Evolutionary conservation across 345 rosid genomes (phyloP), one percentile per base, ranked within the genome.

Genomic region (Acer campestre): DNA sequence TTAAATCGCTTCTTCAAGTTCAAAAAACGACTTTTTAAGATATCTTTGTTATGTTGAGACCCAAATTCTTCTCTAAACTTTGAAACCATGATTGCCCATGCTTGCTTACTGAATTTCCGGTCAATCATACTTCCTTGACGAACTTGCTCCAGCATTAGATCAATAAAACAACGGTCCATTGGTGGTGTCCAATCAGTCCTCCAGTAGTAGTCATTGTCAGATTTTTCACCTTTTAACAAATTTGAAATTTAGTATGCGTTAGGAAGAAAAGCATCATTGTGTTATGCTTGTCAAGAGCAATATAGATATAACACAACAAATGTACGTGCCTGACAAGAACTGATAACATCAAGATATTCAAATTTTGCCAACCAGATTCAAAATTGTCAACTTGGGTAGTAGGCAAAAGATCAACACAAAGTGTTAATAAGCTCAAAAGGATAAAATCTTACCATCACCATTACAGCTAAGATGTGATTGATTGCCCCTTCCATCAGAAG

Each of bases 101-200:
- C 88, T 67, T 70, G 81, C n/a, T 79, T 80, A 46, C 70, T 82
- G 75, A 85, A 82, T 62, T 75, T 82, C 78, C 71, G 64, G 76
- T 83, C 61, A 59, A 74, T 56, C 82, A 80, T 78, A 74, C 84
- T 77, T 80, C 83, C 88, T 7, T 78, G 87, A 64, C 74, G 78
- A 82, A 82, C 90, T 74, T 85, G 84, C 66, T 83, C 78, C 10
- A 85, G 77, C 88, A 87, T 83, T 74, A 85, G 79, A 80, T 87
- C 88, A 78, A 87, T 87, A 73, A 87, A 80, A 80, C 42, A 85
- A 48, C 87, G 84, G 78, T 87, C 90, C 90, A 87, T 87, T 48
- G 80, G 73, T 14, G 83, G 87, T 53, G 81, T 75, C 90, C 90
- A 87, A 71, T 85, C 77, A 62, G 77, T 75, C 53, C 76, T 83